phyloP scores from a whole-genome alignment of 2,329 filamentous ascomycete species.

The Cladosporium colombiae region DNA sequence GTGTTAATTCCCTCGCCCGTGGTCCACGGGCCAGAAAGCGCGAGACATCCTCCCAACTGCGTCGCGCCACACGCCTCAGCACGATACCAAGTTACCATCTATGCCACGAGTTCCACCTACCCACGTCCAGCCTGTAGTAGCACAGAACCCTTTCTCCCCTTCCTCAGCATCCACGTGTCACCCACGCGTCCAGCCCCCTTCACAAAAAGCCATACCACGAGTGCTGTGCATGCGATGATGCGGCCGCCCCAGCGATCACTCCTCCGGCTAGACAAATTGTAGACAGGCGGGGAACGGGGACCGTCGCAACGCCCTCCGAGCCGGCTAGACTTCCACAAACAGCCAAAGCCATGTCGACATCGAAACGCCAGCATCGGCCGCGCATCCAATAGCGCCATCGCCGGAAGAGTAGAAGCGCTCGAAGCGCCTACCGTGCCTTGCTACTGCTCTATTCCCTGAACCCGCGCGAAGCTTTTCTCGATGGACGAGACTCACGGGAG shows the following conservation, averaged over 20 bases:
- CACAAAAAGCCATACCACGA: conserved; percentile 3
- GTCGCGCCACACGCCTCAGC: background rate
- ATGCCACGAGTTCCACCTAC: background rate
- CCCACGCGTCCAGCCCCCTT: conserved; percentile 5
- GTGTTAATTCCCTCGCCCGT: background rate
- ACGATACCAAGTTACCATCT: no score
- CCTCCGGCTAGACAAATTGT: background rate
- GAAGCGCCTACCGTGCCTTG: no score
- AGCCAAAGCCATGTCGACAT: background rate
- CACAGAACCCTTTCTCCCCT: background rate
- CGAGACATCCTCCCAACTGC: background rate
- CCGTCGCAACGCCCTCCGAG: background rate
- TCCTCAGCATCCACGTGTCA: conserved; percentile 10
- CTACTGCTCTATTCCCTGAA: background rate
- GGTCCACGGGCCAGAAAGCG: background rate
- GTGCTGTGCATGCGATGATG: background rate
- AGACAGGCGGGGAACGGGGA: conserved; percentile 1
- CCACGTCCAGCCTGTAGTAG: background rate
- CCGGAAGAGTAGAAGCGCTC: background rate
- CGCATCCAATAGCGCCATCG: background rate
- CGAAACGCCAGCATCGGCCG: background rate
- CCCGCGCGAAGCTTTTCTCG: background rate
- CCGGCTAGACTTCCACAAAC: background rate
- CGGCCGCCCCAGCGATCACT: background rate
- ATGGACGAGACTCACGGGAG: background rate